Percentiles rank a stretch among this genome's conserved stretches.
Evolutionary conservation across 768 basidiomycete species (phyloP).

Genomic region (Hypholoma sublateritium): DNA sequence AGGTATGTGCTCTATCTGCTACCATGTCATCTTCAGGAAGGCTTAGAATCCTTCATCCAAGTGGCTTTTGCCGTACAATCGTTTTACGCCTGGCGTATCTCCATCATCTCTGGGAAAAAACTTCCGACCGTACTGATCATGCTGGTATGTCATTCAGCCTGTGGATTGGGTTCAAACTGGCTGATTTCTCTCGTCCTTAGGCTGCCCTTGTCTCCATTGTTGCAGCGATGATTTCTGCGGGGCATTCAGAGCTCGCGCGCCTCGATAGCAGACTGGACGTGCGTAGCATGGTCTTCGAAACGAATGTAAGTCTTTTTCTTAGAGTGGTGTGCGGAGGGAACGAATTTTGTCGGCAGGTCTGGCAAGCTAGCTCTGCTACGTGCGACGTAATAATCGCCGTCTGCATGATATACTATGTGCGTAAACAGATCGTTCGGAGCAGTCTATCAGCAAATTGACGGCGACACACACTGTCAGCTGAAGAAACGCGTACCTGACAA

Average conservation of each 20-base stretch:
- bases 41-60: background rate
- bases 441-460: too few relatives aligned
- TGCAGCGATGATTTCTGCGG: too few relatives aligned
- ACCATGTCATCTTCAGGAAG: background rate
- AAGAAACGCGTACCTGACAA: background rate
- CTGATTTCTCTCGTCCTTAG: too few relatives aligned
- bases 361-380: background rate
- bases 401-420: background rate
- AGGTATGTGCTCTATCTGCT: background rate
- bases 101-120: background rate
- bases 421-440: background rate
- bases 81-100: background rate
- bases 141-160: background rate
- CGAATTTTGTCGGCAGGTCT: background rate
- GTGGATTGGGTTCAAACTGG: too few relatives aligned
- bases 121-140: background rate
- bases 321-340: too few relatives aligned
- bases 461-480: background rate
- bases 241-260: too few relatives aligned
- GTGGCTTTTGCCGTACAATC: background rate
- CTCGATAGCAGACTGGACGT: too few relatives aligned
- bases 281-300: too few relatives aligned
- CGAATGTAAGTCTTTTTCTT: too few relatives aligned
- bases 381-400: background rate
- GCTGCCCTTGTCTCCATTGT: too few relatives aligned